These are phyloP conservation scores for Prunus mira DNA, from an alignment of 306 rosid species.

Conservation along the genomic window DNA sequence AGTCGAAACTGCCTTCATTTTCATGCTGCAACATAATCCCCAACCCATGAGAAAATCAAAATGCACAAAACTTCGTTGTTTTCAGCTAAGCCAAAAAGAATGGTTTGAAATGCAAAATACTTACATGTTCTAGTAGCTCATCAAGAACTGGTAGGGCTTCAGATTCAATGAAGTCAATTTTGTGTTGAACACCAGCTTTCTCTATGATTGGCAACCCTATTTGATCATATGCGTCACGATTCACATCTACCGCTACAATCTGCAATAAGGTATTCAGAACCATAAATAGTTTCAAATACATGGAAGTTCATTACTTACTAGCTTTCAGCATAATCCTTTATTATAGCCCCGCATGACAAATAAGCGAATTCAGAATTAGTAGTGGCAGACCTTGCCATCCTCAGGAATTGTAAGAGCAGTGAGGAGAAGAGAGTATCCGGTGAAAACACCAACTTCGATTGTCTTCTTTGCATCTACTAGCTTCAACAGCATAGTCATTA, in stretches of 20 bases:
- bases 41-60: neutral
- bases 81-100: neutral
- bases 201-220: slow-evolving; percentile 51
- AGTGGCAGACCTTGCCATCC: slow-evolving; percentile 42
- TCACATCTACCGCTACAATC: slow-evolving; percentile 55
- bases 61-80: neutral
- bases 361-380: neutral
- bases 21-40: slow-evolving; percentile 26
- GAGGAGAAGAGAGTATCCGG: slow-evolving; percentile 70
- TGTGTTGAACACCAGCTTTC: slow-evolving; percentile 67
- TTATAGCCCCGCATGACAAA: too few species aligned
- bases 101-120: neutral
- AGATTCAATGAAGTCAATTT: slow-evolving; percentile 54
- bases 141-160: slow-evolving; percentile 52
- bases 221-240: slow-evolving; percentile 42
- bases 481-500: slow-evolving; percentile 44
- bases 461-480: slow-evolving; percentile 51
- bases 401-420: slow-evolving; percentile 55
- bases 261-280: slow-evolving; percentile 13
- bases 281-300: too few species aligned
- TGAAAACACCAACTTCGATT: slow-evolving; percentile 56
- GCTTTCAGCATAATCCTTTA: too few species aligned
- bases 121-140: slow-evolving; percentile 45
- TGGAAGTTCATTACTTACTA: too few species aligned
- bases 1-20: slow-evolving; percentile 53